Base-by-base conservation (phyloP, 202 grass and related monocot genomes). In the Elaeis oleifera region DNA sequence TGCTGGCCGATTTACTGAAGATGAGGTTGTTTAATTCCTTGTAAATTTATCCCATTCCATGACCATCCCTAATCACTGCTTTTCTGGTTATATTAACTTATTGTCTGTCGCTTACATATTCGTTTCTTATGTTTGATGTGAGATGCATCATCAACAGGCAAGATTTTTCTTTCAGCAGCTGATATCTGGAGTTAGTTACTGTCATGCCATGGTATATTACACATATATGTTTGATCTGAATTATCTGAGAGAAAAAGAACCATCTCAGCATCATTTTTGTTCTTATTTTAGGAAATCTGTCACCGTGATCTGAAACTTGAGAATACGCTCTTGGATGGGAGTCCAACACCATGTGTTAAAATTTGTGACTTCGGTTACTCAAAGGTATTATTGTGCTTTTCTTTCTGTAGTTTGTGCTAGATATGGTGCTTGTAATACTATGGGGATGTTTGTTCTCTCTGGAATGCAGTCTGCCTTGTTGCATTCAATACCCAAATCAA, bases 251-350 rank as follows among this genome's bases (percentile, higher is more conserved):
- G 27, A 39, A n/a, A 20, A 56, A 27, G 17, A 28, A 57, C 54
- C 18, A 60, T 26, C 39, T 23, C 1, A 54, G 17, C 51, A 49
- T 59, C 19, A 31, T 16, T 51, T 77, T 11, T 29, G 36, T 18
- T 60, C 14, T 15, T 31, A 62, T 54, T 78, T 31, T 65, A 96
- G 91, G 87, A 88, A 73, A 90, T 96, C 68, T 96, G 91, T 61
- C 91, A 96, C 63, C 91, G 91, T 44, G 91, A 96, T 85, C 91
- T 96, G 76, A 96, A 96, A 72, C 87, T 96, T 60, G 91, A 96
- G 75, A 96, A 96, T 44, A 96, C 91, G 16, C 87, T 96, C 60
- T 71, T 96, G 44, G 91, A 96, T 79, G 91, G 91, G 22, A 90
- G 79, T 64, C 87, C 87, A 49, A 85, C 79, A 73, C 91, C 91